Evolutionary conservation across 2,329 filamentous ascomycete species (phyloP).

Genomic region (Anthostomella pinea): DNA sequence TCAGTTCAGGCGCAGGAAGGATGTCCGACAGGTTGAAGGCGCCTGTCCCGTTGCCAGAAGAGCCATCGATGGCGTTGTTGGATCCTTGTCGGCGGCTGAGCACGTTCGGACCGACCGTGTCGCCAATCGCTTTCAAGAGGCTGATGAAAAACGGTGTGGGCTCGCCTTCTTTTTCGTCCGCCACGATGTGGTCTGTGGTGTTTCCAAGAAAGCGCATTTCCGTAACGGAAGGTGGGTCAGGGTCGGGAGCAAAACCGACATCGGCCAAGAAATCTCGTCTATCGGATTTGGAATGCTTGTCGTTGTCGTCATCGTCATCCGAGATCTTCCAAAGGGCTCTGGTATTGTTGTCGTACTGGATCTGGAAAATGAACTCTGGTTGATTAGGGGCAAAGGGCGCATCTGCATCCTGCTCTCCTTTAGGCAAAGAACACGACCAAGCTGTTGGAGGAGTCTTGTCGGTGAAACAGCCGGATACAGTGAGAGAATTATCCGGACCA

Average conservation of each 20-base stretch:
- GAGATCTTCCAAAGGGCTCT: conserved; percentile 48
- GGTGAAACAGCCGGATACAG: conserved; percentile 67
- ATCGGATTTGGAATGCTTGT: conserved; percentile 8
- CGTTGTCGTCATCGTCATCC: conserved; percentile 28
- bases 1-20: conserved; percentile 62
- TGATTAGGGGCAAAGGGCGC: conserved; percentile 63
- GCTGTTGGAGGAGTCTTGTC: conserved; percentile 60
- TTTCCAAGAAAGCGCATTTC: conserved; percentile 83
- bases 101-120: conserved; percentile 27
- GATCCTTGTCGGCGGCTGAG: conserved; percentile 31
- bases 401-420: conserved; percentile 67
- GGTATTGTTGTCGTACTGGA: conserved; percentile 66
- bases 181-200: conserved; percentile 72
- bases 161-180: conserved; percentile 72
- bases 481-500: conserved; percentile 63
- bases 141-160: conserved; percentile 86
- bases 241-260: conserved; percentile 47
- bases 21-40: conserved; percentile 47
- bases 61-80: conserved; percentile 25
- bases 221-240: conserved; percentile 55
- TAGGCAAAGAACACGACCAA: conserved; percentile 85
- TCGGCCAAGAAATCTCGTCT: conserved; percentile 21
- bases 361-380: conserved; percentile 78
- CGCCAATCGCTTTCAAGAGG: conserved; percentile 30
- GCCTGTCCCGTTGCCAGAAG: conserved; percentile 19